Conservation (phyloP, 306 rosid species). For the Dryas alaskensis region DNA sequence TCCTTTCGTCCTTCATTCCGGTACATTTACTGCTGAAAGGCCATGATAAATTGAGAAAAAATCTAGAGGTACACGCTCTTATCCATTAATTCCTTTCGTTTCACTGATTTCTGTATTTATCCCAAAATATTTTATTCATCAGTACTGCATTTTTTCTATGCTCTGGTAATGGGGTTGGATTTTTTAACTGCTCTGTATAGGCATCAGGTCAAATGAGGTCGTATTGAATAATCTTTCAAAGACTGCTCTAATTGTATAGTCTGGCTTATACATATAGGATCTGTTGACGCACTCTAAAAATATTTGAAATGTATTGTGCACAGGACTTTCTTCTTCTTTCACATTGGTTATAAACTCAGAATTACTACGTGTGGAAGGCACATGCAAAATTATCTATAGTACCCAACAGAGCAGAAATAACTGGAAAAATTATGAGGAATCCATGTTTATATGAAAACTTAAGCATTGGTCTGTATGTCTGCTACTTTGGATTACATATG, state of each 20-base stretch:
- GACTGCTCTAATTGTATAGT: not conserved
- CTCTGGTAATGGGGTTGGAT: not conserved
- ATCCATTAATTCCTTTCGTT: constrained; percentile 3
- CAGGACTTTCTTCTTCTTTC: too few relatives aligned
- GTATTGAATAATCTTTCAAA: not conserved
- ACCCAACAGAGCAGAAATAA: not conserved
- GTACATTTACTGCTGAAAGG: constrained; percentile 74
- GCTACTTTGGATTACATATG: too few relatives aligned
- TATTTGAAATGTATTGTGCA: not conserved
- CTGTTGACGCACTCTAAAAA: not conserved
- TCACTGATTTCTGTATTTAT: not conserved
- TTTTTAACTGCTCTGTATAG: not conserved
- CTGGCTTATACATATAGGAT: not conserved
- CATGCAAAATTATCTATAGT: not conserved
- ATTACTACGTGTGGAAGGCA: not conserved
- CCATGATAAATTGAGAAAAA: constrained; percentile 65
- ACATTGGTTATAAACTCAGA: not conserved
- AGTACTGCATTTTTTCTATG: not conserved
- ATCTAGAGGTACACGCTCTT: constrained; percentile 66
- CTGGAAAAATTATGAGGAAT: not conserved
- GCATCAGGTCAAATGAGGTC: not conserved
- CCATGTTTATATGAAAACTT: not conserved
- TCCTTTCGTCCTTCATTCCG: constrained; percentile 81
- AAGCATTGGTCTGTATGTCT: not conserved
- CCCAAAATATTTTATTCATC: not conserved